Evolutionary conservation across 768 basidiomycete species (phyloP).

Genomic region (Pleurotus ostreatus): DNA sequence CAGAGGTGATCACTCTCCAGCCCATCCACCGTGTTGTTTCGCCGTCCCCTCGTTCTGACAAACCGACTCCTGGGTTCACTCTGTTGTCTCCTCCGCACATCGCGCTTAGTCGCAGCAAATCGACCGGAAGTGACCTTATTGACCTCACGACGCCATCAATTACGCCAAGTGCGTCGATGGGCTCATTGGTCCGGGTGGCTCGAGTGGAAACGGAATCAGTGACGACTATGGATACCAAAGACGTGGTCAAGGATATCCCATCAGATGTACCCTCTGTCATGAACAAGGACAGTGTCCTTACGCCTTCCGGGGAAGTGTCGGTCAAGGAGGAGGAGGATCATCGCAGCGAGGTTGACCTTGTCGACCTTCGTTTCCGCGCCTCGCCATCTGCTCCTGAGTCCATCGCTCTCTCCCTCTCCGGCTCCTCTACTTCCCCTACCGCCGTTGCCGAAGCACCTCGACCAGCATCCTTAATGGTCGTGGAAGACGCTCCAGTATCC

Average conservation of each 20-base stretch:
- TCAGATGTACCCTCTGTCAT: not conserved
- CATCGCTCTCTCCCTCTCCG: not conserved
- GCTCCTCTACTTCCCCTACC: not conserved
- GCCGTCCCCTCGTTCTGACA: not conserved
- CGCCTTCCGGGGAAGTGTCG: not conserved
- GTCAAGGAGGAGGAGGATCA: not conserved
- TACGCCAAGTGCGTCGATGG: not conserved
- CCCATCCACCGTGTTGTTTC: not conserved
- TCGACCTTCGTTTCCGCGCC: constrained; percentile 4
- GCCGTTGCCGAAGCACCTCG: not conserved
- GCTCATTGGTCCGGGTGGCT: not conserved
- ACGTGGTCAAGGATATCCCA: not conserved
- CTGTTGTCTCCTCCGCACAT: not conserved
- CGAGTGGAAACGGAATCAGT: not conserved
- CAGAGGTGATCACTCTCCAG: not conserved
- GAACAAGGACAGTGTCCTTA: not conserved
- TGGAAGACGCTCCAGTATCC: not conserved
- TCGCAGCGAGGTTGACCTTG: constrained; percentile 1
- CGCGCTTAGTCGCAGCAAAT: constrained; percentile 3
- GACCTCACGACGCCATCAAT: constrained; percentile 4
- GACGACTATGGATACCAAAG: not conserved
- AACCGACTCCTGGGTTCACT: not conserved
- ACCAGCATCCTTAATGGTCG: not conserved
- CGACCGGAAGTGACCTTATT: constrained; percentile 4
- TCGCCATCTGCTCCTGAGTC: not conserved